phyloP scores from a whole-genome alignment of 2,329 filamentous ascomycete species.

The Hypoxylon sp. region DNA sequence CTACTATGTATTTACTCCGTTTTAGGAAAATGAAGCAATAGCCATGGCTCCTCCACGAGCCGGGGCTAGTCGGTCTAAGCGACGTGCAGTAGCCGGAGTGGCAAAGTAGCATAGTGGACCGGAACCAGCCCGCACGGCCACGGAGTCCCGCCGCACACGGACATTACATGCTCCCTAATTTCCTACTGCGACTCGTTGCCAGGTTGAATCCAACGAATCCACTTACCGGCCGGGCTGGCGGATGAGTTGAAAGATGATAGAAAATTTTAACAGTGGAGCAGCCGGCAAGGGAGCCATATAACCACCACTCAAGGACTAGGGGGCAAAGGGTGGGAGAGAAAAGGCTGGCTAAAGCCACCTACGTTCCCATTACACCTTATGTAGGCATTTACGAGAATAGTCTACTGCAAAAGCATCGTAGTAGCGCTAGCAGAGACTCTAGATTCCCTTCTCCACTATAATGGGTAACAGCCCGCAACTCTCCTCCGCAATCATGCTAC shows the following conservation, averaged over 20 bases:
- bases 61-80: constrained; percentile 17
- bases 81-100: constrained; percentile 21
- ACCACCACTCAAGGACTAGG: constrained; percentile 1
- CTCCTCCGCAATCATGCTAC: constrained; percentile 36
- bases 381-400: constrained; percentile 35
- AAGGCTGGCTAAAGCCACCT: constrained; percentile 21
- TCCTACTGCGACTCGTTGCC: constrained; percentile 22
- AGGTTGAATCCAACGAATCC: constrained; percentile 17
- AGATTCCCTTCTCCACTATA: constrained; percentile 34
- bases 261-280: constrained; percentile 14
- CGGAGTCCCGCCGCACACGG: constrained; percentile 24
- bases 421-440: constrained; percentile 33
- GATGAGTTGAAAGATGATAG: constrained; percentile 17
- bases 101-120: constrained; percentile 28
- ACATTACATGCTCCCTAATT: constrained; percentile 6
- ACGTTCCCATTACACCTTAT: constrained; percentile 28
- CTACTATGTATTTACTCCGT: not conserved
- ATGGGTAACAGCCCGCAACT: constrained; percentile 17
- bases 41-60: constrained; percentile 1
- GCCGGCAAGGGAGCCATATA: constrained; percentile 1
- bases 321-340: constrained; percentile 14
- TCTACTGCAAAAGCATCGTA: constrained; percentile 31
- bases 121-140: constrained; percentile 32
- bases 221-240: constrained; percentile 10
- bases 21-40: constrained; percentile 1